Base-by-base conservation (phyloP, 2,329 filamentous ascomycete species). In the Trichoderma sp. region DNA sequence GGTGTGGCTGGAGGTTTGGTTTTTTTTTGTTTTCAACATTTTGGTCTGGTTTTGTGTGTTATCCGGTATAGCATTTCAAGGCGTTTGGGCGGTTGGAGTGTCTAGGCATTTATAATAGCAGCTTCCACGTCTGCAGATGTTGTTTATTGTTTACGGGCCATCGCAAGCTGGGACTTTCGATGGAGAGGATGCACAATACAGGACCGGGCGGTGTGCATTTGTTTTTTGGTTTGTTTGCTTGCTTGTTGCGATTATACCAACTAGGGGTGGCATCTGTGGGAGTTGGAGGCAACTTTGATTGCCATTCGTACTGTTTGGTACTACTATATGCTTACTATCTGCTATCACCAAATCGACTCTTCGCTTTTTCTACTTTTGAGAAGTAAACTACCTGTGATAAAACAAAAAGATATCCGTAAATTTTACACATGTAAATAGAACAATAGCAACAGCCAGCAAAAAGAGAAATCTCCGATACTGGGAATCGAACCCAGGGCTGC, bases 401-500 rank as follows among this genome's bases (percentile, higher is more conserved):
- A 22, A 15, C 5, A 22, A 48, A 27, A 35, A 63, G n/a, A 25
- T 4, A n/a, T n/a, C n/a, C 17, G 12, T 9, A n/a, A 17, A 9
- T 10, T 5, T 45, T 13, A 9, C 5, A 29, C 6, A 27, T 27
- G 7, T 29, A 27, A 3, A 15, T 29, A 4, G 27, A 19, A 6
- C 8, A 2, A 34, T 4, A 57, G 17, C 2, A 25, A 27, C 1
- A 48, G 10, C n/a, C n/a, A 19, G 19, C 19, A 13, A 67, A 60
- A 61, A 60, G 15, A 32, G 2, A 45, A 56, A n/a, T 61, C 74
- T 76, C 74, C 75, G 75, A 72, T 75, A 76, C 74, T 70, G 74
- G 75, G 74, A 76, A 76, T 76, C 75, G 75, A 77, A 76, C 75
- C 75, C 74, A 71, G 75, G 74, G 75, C 75, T 76, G 74, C 74